Evolutionary conservation across 805 yeast species (phyloP), one percentile per base, ranked within the genome.

Genomic region (Saccharomyces kudriavzevii): DNA sequence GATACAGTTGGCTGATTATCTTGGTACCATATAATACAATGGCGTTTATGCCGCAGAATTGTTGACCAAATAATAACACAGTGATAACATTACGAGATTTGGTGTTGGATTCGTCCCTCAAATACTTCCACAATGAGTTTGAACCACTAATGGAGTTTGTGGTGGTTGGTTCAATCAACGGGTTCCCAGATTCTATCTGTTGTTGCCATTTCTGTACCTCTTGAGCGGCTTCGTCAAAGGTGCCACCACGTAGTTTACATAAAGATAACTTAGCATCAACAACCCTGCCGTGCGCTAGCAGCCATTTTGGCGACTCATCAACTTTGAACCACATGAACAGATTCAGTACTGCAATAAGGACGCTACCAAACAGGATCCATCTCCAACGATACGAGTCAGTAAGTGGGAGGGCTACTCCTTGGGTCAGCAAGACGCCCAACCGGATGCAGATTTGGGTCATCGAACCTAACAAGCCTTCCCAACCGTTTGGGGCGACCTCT

Each of bases 11-110:
- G 8, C 81, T 74, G 50, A 90, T 73, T 0, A 89, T 85, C 4
- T 86, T 79, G 4, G 89, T 96, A 2, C 97, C 97, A 65, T 90
- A 90, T 66, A 89, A 87, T 24, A 90, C 81, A 56, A 90, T 87
- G 3, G 96, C 81, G 67, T 90, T 91, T 65, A 91, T 86, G 22
- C 97, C 97, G 60, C 88, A 83, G 52, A 89, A 79, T 67, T 90
- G 97, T 71, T 91, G 97, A 14, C 89, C 83, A 9, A 83, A 71
- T 76, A 89, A 79, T 20, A 88, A 76, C 0, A 85, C 80, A 0
- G 89, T 80, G 6, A 89, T 85, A 2, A 84, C 83, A 20, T 79
- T 60, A 48, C 81, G 72, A 2, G 90, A 80, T 48, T 77, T 77
- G 40, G 72, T 67, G 67, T 78, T 88, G 47, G 69, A 76, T 0